These are phyloP conservation scores for Cryptosporidium sp. DNA, from an alignment of 169 alveolate species.

Conservation along the genomic window DNA sequence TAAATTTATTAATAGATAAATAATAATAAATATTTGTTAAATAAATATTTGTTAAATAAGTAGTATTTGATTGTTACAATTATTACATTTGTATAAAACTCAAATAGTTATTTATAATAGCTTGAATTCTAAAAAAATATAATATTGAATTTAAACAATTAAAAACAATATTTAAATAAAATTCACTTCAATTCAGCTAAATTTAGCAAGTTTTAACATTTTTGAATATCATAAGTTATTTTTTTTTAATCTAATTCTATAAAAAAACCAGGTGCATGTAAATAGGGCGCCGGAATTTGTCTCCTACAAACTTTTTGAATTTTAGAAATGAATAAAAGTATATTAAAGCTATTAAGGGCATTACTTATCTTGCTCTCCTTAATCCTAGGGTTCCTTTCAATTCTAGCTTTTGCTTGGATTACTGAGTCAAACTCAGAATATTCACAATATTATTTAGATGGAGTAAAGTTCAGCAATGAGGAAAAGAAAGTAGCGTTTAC, in stretches of 20 bases:
- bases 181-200: neutral
- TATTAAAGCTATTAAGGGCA: slow-evolving; percentile 25
- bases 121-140: neutral
- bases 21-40: neutral
- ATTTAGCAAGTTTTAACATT: neutral
- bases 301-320: neutral
- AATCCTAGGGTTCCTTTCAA: slow-evolving; percentile 41
- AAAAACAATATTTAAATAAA: too few relatives aligned
- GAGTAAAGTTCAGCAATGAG: slow-evolving; percentile 30
- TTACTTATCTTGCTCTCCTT: slow-evolving; percentile 21
- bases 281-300: slow-evolving; percentile 22
- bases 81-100: neutral
- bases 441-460: slow-evolving; percentile 59
- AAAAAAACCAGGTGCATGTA: slow-evolving; percentile 1
- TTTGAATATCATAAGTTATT: neutral
- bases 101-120: neutral
- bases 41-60: neutral
- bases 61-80: neutral
- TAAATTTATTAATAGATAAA: neutral
- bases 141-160: neutral
- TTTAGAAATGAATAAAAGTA: slow-evolving; percentile 33
- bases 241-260: neutral
- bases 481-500: slow-evolving; percentile 28
- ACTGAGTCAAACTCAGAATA: slow-evolving; percentile 6
- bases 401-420: slow-evolving; percentile 30